Evolutionary conservation across 1,284 basidiomycete genomes (phyloP), one percentile per base, ranked within the genome.

Genomic region (Amylostereum areolatum): DNA sequence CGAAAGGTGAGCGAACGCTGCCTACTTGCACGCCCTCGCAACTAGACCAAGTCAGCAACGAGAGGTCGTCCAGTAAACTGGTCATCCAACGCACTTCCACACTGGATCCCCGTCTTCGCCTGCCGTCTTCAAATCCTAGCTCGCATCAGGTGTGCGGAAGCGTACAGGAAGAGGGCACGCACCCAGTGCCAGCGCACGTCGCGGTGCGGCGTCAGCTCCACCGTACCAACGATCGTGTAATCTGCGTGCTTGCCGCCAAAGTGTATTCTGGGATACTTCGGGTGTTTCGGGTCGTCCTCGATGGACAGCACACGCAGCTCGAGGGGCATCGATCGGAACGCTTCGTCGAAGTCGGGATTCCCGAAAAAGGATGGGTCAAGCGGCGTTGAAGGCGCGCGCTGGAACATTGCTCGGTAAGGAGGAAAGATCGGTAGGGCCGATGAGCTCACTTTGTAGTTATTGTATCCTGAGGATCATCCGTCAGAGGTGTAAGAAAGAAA

Each of bases 111-210:
- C 76, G 32, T 72, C 65, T 42, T 83, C 82, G 0, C 82, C 83
- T 18, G 35, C 76, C 81, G 18, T 69, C 68, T 80, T 84, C 47
- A 25, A 51, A 31, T 3, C 10, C 27, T 36, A 46, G n/a, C 31
- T 46, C 27, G 3, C 41, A 36, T 45, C 42, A 32, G 24, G 10
- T 36, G 36, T 28, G 27, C 29, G 27, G 27, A 10, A 48, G 31
- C 30, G n/a, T 45, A 42, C 35, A 31, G n/a, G 43, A 36, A 43
- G 31, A 8, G 37, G 18, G 44, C 9, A 69, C 81, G 61, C 59
- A 85, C 84, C 60, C 81, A 83, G 60, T 78, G 74, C 81, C 80
- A 84, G 45, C 76, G 72, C 8, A 85, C 62, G 34, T 81, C 69
- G 50, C 73, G 66, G 47, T 85, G 80, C 0, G 70, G 66, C 0